Evolutionary conservation across 1,139 yeast species (phyloP).

Genomic region (Sugiyamaella pinicola): DNA sequence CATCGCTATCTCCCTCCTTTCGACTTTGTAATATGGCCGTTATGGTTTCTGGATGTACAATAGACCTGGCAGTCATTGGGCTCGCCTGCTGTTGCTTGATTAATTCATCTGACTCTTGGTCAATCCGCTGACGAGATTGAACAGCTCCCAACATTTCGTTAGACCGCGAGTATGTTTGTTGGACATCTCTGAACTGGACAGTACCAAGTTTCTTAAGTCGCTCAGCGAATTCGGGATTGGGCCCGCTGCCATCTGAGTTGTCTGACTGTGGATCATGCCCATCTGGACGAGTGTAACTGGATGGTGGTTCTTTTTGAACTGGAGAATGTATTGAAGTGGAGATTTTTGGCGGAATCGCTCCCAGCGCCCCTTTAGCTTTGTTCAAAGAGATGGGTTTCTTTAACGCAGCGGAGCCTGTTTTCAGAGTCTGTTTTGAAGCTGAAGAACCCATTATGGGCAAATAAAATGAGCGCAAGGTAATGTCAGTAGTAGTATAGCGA

Average conservation of each 20-base stretch:
- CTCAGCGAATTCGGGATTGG: slow-evolving; percentile 22
- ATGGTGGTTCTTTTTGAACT: neutral
- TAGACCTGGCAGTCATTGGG: slow-evolving; percentile 3
- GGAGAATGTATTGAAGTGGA: slow-evolving; percentile 1
- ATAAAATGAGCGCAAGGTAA: neutral
- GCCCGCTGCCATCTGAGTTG: slow-evolving; percentile 3
- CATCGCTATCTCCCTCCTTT: slow-evolving; percentile 18
- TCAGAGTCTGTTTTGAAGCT: slow-evolving; percentile 19
- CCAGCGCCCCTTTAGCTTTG: slow-evolving; percentile 7
- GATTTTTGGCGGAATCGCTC: slow-evolving; percentile 3
- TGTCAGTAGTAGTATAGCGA: neutral
- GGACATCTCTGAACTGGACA: slow-evolving; percentile 19
- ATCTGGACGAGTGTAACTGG: slow-evolving; percentile 14
- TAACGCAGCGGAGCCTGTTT: slow-evolving; percentile 9
- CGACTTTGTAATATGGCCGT: slow-evolving; percentile 23
- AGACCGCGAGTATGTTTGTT: slow-evolving; percentile 9
- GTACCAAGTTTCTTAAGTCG: slow-evolving; percentile 22
- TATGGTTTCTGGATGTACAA: slow-evolving; percentile 21
- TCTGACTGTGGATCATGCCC: slow-evolving; percentile 19
- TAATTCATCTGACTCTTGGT: slow-evolving; percentile 7
- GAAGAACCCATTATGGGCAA: slow-evolving; percentile 20
- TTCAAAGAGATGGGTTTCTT: slow-evolving; percentile 19
- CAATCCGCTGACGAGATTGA: slow-evolving; percentile 17
- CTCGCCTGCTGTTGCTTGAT: slow-evolving; percentile 3
- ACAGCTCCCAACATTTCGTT: slow-evolving; percentile 26